Evolutionary conservation across 306 rosid genomes (phyloP), one percentile per base, ranked within the genome.

Genomic region (Prunus mira): DNA sequence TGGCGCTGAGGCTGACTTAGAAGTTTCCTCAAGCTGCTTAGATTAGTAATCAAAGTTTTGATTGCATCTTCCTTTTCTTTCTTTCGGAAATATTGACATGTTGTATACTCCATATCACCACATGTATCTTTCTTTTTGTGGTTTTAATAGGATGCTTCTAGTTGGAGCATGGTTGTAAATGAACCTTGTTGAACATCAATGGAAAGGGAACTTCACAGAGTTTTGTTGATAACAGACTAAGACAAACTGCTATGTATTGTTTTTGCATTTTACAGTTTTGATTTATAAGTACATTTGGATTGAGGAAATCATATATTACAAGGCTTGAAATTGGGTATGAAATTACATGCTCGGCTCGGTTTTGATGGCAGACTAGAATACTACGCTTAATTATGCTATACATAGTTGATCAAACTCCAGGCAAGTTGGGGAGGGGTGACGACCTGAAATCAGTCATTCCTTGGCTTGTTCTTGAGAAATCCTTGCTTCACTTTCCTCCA

Each of bases 1-100:
- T 96, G 98, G 99, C 99, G 24, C 75, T 92, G 80, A 92, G 87
- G 86, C 79, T 96, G 72, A 82, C 97, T 27, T 94, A 88, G 79
- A 78, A 56, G 8, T 54, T 55, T 67, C 71, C 58, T 69, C 63
- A 65, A 55, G 54, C 74, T 41, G 78, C 79, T 71, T 75, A 78
- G 49, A 76, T 57, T 32, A 43, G 84, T 74, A 65, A 76, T 85
- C 73, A 72, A 74, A 63, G 74, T 73, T 86, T 83, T 88, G 82
- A 83, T 87, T 69, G 80, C 76, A 61, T 70, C 79, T 67, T 70
- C 12, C 9, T 43, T 65, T 77, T 69, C 66, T 32, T 5, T 58
- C 43, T 38, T 28, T 67, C 19, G 9, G 65, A 28, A 47, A 46
- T 80, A 56, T 83, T 18, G 13, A 17, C 46, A 24, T 61, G 49